These are phyloP conservation scores for Coemansia sp. DNA, from an alignment of 192 early-diverging fungal genomes.

Conservation along the genomic window DNA sequence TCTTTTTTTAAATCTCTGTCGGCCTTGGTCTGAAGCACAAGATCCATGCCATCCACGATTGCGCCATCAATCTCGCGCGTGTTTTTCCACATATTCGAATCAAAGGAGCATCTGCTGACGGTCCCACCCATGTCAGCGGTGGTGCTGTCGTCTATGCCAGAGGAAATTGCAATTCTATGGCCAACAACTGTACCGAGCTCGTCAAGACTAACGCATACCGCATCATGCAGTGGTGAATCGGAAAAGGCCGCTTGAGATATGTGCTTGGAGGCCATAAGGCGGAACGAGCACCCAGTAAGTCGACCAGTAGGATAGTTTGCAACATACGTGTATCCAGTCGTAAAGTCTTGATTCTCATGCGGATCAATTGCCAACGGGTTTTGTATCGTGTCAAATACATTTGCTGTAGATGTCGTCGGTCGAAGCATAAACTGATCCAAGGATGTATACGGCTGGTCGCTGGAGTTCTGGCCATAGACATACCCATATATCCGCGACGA, in stretches of 20 bases:
- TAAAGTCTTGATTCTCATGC: constrained; percentile 21
- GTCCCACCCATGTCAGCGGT: neutral
- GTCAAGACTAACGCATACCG: constrained; percentile 28
- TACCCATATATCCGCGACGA: constrained; percentile 21
- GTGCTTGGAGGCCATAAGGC: constrained; percentile 1
- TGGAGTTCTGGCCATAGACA: constrained; percentile 25
- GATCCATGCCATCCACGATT: constrained; percentile 22
- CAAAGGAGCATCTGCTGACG: neutral
- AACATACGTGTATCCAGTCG: constrained; percentile 14
- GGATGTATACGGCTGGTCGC: constrained; percentile 32
- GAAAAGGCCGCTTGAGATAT: neutral
- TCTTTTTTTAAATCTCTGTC: constrained; percentile 10
- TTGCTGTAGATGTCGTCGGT: constrained; percentile 7
- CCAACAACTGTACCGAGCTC: constrained; percentile 28
- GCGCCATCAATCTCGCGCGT: constrained; percentile 6
- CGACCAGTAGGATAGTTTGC: constrained; percentile 16
- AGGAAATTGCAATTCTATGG: constrained; percentile 8
- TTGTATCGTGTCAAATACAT: constrained; percentile 17
- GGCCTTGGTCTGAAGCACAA: constrained; percentile 12
- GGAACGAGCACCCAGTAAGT: constrained; percentile 19
- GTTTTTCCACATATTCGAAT: neutral
- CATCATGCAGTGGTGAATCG: neutral
- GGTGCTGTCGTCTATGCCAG: neutral
- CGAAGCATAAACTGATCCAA: constrained; percentile 29
- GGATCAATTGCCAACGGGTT: constrained; percentile 34